Conservation (phyloP, 345 rosid genomes). For the Heritiera littoralis region DNA sequence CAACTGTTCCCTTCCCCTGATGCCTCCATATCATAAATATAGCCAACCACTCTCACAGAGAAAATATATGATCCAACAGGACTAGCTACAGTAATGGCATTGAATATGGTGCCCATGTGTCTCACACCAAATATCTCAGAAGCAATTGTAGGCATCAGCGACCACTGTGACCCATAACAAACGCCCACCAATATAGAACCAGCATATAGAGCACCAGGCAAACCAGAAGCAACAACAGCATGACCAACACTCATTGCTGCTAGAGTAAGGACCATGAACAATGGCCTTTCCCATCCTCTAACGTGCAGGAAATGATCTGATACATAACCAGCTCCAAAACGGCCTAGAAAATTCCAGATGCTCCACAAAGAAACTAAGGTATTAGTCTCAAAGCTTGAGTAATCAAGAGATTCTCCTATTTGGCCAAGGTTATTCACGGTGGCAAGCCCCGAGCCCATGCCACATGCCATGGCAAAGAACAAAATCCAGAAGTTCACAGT, state of each 20-base stretch:
- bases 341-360: conserved; percentile 54
- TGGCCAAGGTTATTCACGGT: conserved; percentile 55
- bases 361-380: conserved; percentile 48
- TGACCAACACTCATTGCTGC: conserved; percentile 46
- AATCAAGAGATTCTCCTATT: conserved; percentile 55
- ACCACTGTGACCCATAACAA: conserved; percentile 61
- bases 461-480: conserved; percentile 52
- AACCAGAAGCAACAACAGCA: conserved; percentile 48
- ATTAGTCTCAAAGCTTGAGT: conserved; percentile 36
- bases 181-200: conserved; percentile 54
- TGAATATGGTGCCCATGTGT: conserved; percentile 59
- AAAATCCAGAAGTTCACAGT: conserved; percentile 50
- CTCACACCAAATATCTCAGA: conserved; percentile 51
- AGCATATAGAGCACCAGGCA: conserved; percentile 41
- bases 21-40: conserved; percentile 49
- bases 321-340: conserved; percentile 48
- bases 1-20: conserved; percentile 35
- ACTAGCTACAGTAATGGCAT: conserved; percentile 45
- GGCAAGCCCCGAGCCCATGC: conserved; percentile 61
- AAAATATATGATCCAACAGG: conserved; percentile 53
- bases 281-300: conserved; percentile 50
- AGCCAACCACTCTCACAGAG: conserved; percentile 48
- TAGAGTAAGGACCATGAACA: conserved; percentile 54
- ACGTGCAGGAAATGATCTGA: conserved; percentile 44
- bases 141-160: conserved; percentile 50